Conservation (phyloP, 2,329 filamentous ascomycete species). For the Reticulascus tulasneorum region DNA sequence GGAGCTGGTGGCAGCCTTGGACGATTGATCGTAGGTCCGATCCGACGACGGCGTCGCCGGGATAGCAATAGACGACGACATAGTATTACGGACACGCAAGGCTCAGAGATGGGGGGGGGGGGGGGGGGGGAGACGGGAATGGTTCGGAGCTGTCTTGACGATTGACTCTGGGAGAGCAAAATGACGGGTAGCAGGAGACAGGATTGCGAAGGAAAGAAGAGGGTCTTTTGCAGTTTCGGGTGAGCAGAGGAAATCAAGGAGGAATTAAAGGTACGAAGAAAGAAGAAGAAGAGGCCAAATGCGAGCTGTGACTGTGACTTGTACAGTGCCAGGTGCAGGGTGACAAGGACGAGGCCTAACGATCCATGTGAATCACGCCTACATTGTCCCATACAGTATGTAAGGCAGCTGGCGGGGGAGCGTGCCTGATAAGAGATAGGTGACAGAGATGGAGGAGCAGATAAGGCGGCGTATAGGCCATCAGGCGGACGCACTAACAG, state of each 20-base stretch:
- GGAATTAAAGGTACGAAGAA: constrained; percentile 3
- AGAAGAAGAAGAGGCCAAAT: constrained; percentile 5
- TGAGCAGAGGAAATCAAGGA: constrained; percentile 6
- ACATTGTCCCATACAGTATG: constrained; percentile 11
- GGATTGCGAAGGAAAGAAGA: constrained; percentile 9
- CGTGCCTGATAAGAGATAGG: constrained; percentile 14
- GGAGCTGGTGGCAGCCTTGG: constrained; percentile 45
- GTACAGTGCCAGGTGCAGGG: constrained; percentile 13
- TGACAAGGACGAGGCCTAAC: constrained; percentile 9
- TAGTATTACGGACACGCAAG: constrained; percentile 20
- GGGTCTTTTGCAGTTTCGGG: constrained; percentile 5
- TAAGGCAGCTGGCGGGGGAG: too few relatives aligned
- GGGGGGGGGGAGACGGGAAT: constrained; percentile 2
- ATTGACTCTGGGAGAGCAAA: not conserved
- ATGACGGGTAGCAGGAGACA: constrained; percentile 1
- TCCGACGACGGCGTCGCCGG: constrained; percentile 41
- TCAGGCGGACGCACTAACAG: constrained; percentile 8
- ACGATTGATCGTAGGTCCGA: constrained; percentile 30
- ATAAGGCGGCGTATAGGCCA: constrained; percentile 4
- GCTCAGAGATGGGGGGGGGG: constrained; percentile 3
- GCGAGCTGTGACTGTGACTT: constrained; percentile 9
- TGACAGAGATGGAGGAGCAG: constrained; percentile 3
- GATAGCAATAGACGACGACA: constrained; percentile 70
- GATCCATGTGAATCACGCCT: constrained; percentile 10
- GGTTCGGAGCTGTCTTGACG: constrained; percentile 4